Base-by-base conservation (phyloP, 768 basidiomycete genomes). In the Zangia roseola region DNA sequence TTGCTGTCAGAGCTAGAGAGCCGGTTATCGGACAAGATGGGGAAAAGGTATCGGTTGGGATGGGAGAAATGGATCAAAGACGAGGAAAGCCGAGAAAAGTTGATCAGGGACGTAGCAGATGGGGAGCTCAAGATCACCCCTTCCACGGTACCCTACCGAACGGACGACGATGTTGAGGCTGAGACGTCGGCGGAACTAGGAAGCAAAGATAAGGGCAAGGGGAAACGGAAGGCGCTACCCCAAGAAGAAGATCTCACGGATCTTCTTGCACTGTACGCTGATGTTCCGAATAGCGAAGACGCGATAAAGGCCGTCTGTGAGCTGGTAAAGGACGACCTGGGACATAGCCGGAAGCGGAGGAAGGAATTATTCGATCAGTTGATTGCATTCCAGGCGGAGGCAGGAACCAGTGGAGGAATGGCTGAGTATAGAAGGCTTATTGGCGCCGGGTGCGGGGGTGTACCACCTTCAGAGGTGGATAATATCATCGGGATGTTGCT, bases 41-140 rank as follows among this genome's bases (percentile, higher is more conserved):
- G 85, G 17, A 79, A 79, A 58, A 75, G 88, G 55, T 92, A 91
- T 71, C 79, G 89, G 42, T 62, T 87, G 21, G 95, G 94, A 3
- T 97, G 88, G 86, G 91, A 95, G 65, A 90, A 88, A 58, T 98
- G 95, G 94, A 71, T 89, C 19, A 84, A 84, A 56, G 87, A 88
- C 48, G 91, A 97, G 70, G 87, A 91, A 62, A 72, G 72, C 28
- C 78, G 94, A 23, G 92, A 95, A 70, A 80, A 74, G 52, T 66
- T 68, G 2, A 82, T 91, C 54, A 79, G 85, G 40, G 81, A 81
- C 34, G 80, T 74, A 2, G 78, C 81, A 1, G 77, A 77, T 43
- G 88, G 87, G 6, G 72, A 80, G 42, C 68, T 84, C 46, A 67
- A 69, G 12, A 68, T 77, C 40, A 77, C 74, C 16, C 69, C 70